A percentile compares a stretch with the other conserved stretches of the same genome.
phyloP scores from a whole-genome alignment of 2,329 filamentous ascomycete species.

The Xylaria multiplex region DNA sequence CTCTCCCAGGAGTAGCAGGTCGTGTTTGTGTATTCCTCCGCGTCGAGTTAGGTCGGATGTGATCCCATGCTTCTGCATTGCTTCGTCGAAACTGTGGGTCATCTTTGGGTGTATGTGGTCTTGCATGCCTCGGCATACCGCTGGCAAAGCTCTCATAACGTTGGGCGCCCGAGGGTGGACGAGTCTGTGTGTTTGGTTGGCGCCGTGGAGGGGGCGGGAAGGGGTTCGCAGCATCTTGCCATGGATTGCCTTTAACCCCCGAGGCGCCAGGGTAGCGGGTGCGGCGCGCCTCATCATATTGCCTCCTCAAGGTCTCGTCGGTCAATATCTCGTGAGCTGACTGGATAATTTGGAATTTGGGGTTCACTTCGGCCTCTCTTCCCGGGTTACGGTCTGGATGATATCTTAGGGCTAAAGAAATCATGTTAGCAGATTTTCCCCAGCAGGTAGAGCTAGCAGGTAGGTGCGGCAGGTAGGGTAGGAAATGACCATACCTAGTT shows the following conservation, averaged over 20 bases:
- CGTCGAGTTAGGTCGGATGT: slow-evolving; percentile 46
- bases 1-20: slow-evolving; percentile 43
- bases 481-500: slow-evolving; percentile 68
- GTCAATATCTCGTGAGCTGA: slow-evolving; percentile 80
- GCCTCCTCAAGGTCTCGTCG: slow-evolving; percentile 60
- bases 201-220: slow-evolving; percentile 61
- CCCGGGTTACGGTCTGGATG: slow-evolving; percentile 92
- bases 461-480: too few species aligned
- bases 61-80: slow-evolving; percentile 52
- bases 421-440: slow-evolving; percentile 40
- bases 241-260: slow-evolving; percentile 67
- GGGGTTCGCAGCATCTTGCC: slow-evolving; percentile 59
- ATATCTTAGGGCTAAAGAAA: slow-evolving; percentile 75
- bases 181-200: slow-evolving; percentile 37
- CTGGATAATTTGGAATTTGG: slow-evolving; percentile 87
- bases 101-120: slow-evolving; percentile 38
- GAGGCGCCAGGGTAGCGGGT: slow-evolving; percentile 60
- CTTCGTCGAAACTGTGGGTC: slow-evolving; percentile 43
- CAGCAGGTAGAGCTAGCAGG: neutral
- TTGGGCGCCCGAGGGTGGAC: slow-evolving; percentile 54
- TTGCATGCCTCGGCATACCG: slow-evolving; percentile 38
- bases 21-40: slow-evolving; percentile 40
- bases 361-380: slow-evolving; percentile 79
- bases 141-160: slow-evolving; percentile 52
- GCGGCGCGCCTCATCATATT: slow-evolving; percentile 62